Conservation (phyloP, 306 rosid genomes). For the Prunus kanzakura region DNA sequence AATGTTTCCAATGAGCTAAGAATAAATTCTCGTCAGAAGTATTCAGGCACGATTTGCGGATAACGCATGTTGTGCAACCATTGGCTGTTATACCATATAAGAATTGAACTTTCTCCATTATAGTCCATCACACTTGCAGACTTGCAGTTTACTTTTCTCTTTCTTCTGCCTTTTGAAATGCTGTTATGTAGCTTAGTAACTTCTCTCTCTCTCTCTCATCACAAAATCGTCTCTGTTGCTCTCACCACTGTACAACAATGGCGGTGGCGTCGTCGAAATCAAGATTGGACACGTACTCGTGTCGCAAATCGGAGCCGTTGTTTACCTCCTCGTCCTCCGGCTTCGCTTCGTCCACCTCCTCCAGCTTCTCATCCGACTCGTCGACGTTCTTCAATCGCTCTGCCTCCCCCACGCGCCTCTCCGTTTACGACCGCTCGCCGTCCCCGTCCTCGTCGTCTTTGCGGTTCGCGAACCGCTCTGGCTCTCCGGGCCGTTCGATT, state of each 20-base stretch:
- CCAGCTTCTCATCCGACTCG: conserved; percentile 32
- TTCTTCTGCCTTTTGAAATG: too few relatives aligned
- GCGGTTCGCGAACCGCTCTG: too few relatives aligned
- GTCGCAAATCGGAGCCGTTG: not conserved
- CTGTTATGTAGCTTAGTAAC: too few relatives aligned
- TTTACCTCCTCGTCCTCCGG: conserved; percentile 24
- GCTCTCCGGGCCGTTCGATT: too few relatives aligned
- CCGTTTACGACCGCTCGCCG: not conserved
- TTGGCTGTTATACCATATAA: not conserved
- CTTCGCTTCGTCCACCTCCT: conserved; percentile 48
- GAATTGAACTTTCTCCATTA: not conserved
- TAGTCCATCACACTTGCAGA: not conserved
- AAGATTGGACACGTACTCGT: too few relatives aligned
- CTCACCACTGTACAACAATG: too few relatives aligned
- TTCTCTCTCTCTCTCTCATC: too few relatives aligned
- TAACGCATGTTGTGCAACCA: not conserved
- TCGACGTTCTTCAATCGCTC: conserved; percentile 29
- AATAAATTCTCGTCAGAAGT: not conserved
- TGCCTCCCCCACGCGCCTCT: conserved; percentile 23
- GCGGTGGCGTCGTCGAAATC: too few relatives aligned
- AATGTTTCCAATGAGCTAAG: not conserved
- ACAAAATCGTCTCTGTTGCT: too few relatives aligned
- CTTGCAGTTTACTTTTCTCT: too few relatives aligned
- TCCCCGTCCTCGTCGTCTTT: too few relatives aligned
- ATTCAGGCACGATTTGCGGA: not conserved